phyloP scores from a whole-genome alignment of 129 eudicot species.

The Pulicaria dysenterica region DNA sequence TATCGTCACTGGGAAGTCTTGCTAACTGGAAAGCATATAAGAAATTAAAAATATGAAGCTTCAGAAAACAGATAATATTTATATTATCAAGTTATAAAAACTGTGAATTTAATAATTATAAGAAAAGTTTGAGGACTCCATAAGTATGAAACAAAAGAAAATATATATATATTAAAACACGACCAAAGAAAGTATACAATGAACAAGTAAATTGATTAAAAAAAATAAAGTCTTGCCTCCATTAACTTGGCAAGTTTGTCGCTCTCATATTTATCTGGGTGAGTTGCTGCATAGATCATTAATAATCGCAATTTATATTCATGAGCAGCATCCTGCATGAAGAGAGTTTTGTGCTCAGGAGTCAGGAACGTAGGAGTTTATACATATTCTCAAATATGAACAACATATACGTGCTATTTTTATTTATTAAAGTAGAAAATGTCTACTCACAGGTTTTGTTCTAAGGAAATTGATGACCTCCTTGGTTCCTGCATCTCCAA shows the following conservation, averaged over 20 bases:
- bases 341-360: slow-evolving; percentile 8
- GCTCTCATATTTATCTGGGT: slow-evolving; percentile 80
- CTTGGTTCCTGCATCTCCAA: slow-evolving; percentile 99
- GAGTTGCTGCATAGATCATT: slow-evolving; percentile 87
- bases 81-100: slow-evolving; percentile 5
- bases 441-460: slow-evolving; percentile 52
- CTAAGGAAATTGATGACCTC: slow-evolving; percentile 80
- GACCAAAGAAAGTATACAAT: background rate
- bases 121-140: background rate
- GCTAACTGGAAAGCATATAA: slow-evolving; percentile 58
- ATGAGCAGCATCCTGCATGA: slow-evolving; percentile 70
- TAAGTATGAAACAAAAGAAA: background rate
- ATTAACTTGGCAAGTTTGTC: slow-evolving; percentile 68
- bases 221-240: slow-evolving; percentile 52
- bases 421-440: slow-evolving; percentile 2
- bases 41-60: background rate
- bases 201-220: slow-evolving; percentile 6
- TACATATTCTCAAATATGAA: slow-evolving; percentile 1
- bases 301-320: slow-evolving; percentile 82
- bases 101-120: background rate
- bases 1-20: slow-evolving; percentile 68
- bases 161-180: background rate
- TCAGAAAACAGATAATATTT: background rate
- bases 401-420: slow-evolving; percentile 12
- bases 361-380: slow-evolving; percentile 1